Percentiles rank a stretch among this genome's conserved stretches.
phyloP scores from a whole-genome alignment of 2,329 filamentous ascomycete genomes.

The Grosmannia serpens region DNA sequence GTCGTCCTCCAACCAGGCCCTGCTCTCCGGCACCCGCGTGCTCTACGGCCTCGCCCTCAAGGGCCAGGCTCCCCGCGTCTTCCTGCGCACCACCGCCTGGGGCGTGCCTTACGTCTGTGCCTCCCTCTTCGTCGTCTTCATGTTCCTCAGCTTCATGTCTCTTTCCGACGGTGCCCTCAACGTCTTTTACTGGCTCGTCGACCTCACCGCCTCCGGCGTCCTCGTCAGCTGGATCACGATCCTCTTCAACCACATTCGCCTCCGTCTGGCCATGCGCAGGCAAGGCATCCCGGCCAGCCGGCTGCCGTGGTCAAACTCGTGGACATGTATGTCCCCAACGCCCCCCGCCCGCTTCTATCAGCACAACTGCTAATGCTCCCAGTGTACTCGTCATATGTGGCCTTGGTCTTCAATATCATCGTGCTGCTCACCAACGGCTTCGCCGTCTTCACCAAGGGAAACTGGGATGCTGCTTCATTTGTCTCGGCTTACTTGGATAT shows the following conservation, averaged over 20 bases:
- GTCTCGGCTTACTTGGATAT: conserved; percentile 49
- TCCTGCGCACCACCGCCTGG: conserved; percentile 37
- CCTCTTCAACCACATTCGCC: conserved; percentile 50
- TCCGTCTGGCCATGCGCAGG: conserved; percentile 33
- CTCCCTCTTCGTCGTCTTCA: conserved; percentile 28
- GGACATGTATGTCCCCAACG: conserved; percentile 46
- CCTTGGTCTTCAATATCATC: conserved; percentile 23
- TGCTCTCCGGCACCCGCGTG: conserved; percentile 48
- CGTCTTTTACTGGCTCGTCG: conserved; percentile 64
- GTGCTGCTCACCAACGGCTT: conserved; percentile 60
- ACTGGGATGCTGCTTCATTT: conserved; percentile 49
- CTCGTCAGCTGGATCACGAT: conserved; percentile 63
- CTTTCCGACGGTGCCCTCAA: conserved; percentile 43
- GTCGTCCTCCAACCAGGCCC: conserved; percentile 56
- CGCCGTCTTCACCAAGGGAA: conserved; percentile 44
- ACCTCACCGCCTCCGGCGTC: conserved; percentile 56
- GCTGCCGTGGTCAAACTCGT: conserved; percentile 52
- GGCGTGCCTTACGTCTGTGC: conserved; percentile 49
- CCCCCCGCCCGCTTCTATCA: background rate
- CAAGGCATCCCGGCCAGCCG: conserved; percentile 38
- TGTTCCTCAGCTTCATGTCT: conserved; percentile 45
- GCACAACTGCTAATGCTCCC: conserved; percentile 13
- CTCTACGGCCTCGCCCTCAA: conserved; percentile 49
- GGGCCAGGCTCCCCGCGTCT: conserved; percentile 44
- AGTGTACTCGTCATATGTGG: conserved; percentile 28